Base-by-base conservation (phyloP, 2,329 filamentous ascomycete genomes). In the Sporothrix globosa region DNA sequence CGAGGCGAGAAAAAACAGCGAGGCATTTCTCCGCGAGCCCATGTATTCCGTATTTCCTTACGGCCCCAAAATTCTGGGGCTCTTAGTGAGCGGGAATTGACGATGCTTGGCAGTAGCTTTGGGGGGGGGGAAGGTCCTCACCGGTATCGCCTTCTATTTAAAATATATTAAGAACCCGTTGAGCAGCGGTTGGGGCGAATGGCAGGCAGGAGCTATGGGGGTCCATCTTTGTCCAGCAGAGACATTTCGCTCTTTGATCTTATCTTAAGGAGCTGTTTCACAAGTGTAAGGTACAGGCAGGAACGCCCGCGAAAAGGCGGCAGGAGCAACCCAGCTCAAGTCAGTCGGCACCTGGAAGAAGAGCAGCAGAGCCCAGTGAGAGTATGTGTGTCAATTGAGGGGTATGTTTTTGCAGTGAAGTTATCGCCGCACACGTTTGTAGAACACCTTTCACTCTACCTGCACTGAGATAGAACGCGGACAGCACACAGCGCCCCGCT, bases 1-100 rank as follows among this genome's bases (percentile, higher is more conserved):
- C 19, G 41, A 65, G 44, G 50, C 61, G 61, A 65, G 61, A 66
- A 21, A 41, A 60, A 56, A 67, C 60, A 63, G 52, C 21, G 34
- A 53, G 53, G 30, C 56, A 52, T 24, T 67, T n/a, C 65, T 63
- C 60, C 21, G 13, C 17, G 14, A 17, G 46, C 19, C 44, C 44
- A 50, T 52, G 41, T 50, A 24, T 66, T 52, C 46, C 61, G 46
- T 10, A 21, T 50, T 30, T 30, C 41, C 41, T 30, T 56, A 4
- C 24, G n/a, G 34, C 34, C 2, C 10, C 27, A 50, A 30, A 14
- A 50, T 48, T 66, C 24, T n/a, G 67, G 68, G 46, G 56, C 44
- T 61, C 56, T 30, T 41, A 50, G 19, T 39, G 27, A 60, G 53
- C 65, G 56, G 56, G 56, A 61, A 50, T 41, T 60, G 54, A 52